phyloP scores from a whole-genome alignment of 1,139 yeast genomes.

The Lodderomyces pseudojiufengensis region DNA sequence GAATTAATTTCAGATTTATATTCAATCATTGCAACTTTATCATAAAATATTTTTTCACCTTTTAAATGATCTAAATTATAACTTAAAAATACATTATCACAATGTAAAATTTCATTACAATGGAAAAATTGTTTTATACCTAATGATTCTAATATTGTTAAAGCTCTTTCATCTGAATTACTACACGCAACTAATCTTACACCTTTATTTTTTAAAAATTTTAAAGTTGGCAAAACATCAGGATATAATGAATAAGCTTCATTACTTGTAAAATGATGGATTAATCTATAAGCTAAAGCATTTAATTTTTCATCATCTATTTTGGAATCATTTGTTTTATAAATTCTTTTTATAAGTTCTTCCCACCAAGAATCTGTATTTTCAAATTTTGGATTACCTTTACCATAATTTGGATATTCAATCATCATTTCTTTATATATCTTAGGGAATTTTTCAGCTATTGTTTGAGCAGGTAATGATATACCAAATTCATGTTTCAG shows the following conservation, averaged over 20 bases:
- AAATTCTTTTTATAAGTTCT: conserved; percentile 41
- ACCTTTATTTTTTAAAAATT: conserved; percentile 25
- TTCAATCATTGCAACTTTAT: conserved; percentile 22
- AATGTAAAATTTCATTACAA: conserved; percentile 24
- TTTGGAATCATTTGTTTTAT: conserved; percentile 22
- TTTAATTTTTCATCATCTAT: conserved; percentile 16
- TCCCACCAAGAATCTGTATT: conserved; percentile 57
- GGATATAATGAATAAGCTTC: conserved; percentile 52
- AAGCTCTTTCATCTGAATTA: conserved; percentile 57
- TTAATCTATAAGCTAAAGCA: conserved; percentile 35
- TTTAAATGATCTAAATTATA: conserved; percentile 53
- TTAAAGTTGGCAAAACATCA: conserved; percentile 51
- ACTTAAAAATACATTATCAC: conserved; percentile 29
- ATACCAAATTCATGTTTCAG: conserved; percentile 44
- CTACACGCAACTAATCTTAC: conserved; percentile 47
- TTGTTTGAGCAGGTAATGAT: conserved; percentile 20
- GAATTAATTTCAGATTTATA: conserved; percentile 3
- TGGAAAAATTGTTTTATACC: conserved; percentile 39
- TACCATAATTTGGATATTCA: conserved; percentile 62
- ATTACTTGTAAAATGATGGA: conserved; percentile 43
- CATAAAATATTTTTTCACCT: conserved; percentile 49
- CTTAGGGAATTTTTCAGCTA: conserved; percentile 27
- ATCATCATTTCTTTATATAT: conserved; percentile 23
- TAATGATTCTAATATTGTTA: conserved; percentile 42
- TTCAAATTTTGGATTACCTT: conserved; percentile 21